Conservation (phyloP, 768 basidiomycete genomes). For the Amanita muscaria region DNA sequence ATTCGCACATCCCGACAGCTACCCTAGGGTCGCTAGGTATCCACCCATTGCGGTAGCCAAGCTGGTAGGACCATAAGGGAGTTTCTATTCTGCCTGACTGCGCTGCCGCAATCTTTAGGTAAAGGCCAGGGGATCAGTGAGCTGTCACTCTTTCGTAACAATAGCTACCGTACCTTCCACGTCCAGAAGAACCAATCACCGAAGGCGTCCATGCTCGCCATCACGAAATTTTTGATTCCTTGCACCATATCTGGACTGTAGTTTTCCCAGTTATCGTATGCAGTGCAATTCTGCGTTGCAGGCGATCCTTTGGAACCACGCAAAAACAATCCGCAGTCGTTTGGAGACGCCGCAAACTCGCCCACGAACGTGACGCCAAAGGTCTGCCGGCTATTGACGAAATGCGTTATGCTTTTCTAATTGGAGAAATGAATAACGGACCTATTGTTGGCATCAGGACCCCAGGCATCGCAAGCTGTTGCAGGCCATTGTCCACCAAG, state of each 20-base stretch:
- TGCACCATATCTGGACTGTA: constrained; percentile 36
- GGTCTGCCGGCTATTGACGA: constrained; percentile 22
- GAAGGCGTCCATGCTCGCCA: constrained; percentile 37
- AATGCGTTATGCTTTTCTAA: constrained; percentile 12
- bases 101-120: constrained; percentile 33
- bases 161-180: constrained; percentile 27
- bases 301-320: constrained; percentile 28
- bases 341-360: constrained; percentile 66
- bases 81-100: constrained; percentile 28
- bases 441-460: constrained; percentile 41
- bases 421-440: constrained; percentile 14
- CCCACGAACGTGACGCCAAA: constrained; percentile 72
- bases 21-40: constrained; percentile 64
- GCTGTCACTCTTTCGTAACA: too few relatives aligned
- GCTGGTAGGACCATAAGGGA: constrained; percentile 35
- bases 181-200: constrained; percentile 41
- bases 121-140: too few relatives aligned
- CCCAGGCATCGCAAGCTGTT: constrained; percentile 54
- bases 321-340: constrained; percentile 44
- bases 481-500: constrained; percentile 38
- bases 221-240: constrained; percentile 44
- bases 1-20: constrained; percentile 50
- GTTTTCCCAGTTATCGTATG: constrained; percentile 44
- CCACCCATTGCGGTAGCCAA: constrained; percentile 60
- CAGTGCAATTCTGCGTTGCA: constrained; percentile 23